A percentile compares a stretch with the other conserved stretches of the same genome.
These are phyloP conservation scores for Trypanosoma avium DNA, from an alignment of 208 protist species.

Conservation along the genomic window DNA sequence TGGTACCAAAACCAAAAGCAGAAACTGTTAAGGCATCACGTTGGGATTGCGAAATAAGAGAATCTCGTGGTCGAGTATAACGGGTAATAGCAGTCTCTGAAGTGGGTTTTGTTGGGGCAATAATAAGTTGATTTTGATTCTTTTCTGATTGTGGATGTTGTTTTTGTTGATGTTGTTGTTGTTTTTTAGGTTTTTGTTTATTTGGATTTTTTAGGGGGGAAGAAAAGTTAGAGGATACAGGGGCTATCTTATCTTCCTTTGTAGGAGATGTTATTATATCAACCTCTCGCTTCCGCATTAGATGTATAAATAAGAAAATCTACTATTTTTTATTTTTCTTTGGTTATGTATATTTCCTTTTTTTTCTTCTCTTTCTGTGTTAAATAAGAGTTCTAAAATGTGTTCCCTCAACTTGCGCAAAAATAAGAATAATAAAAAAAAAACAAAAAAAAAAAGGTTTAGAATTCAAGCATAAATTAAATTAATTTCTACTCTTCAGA, in stretches of 20 bases:
- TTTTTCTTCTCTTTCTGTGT: neutral
- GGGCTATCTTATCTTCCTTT: neutral
- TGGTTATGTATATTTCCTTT: neutral
- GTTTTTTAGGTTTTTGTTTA: neutral
- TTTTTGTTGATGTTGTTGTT: neutral
- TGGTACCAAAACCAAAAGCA: slow-evolving; percentile 53
- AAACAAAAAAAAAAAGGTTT: neutral
- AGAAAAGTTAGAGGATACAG: neutral
- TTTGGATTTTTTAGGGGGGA: neutral
- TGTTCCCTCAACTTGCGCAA: neutral
- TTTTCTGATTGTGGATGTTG: neutral
- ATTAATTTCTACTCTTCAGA: no score
- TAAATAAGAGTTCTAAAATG: no score
- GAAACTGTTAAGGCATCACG: slow-evolving; percentile 44
- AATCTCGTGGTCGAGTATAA: neutral
- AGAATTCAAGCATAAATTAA: no score
- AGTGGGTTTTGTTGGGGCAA: slow-evolving; percentile 1
- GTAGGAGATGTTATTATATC: neutral
- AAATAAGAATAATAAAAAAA: neutral
- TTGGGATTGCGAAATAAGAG: slow-evolving; percentile 45
- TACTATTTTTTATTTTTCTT: no score
- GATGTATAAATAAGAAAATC: no score
- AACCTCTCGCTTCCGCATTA: slow-evolving; percentile 18
- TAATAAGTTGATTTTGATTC: neutral
- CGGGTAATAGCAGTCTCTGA: neutral